Percentiles rank a stretch among this genome's conserved stretches.
phyloP scores from a whole-genome alignment of 805 yeast species.

The Candida manassasensis region DNA sequence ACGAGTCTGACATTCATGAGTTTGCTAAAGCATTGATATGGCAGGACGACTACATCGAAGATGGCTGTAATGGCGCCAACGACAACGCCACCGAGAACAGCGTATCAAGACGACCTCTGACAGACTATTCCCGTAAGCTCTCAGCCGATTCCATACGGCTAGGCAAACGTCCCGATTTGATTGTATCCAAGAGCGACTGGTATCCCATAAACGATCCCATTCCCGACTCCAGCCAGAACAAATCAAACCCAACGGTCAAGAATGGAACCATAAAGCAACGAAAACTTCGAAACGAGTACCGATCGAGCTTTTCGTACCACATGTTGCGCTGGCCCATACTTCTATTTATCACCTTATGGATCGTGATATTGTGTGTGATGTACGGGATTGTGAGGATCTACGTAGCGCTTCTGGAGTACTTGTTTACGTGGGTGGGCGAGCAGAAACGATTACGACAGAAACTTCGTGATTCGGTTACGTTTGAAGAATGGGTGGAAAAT shows the following conservation, averaged over 20 bases:
- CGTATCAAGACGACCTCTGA: background rate
- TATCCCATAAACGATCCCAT: slow-evolving; percentile 12
- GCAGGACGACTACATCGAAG: slow-evolving; percentile 20
- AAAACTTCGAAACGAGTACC: slow-evolving; percentile 31
- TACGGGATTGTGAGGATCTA: slow-evolving; percentile 54
- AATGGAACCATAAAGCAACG: background rate
- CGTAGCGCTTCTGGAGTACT: slow-evolving; percentile 59
- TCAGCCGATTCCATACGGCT: background rate
- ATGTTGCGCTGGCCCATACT: slow-evolving; percentile 66
- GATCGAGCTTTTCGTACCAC: slow-evolving; percentile 28
- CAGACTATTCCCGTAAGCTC: too few species aligned
- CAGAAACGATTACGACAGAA: slow-evolving; percentile 45
- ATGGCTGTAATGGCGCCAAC: slow-evolving; percentile 2
- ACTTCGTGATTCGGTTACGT: slow-evolving; percentile 46
- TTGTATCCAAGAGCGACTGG: slow-evolving; percentile 27
- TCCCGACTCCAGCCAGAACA: background rate
- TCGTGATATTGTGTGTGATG: slow-evolving; percentile 40
- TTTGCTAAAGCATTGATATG: slow-evolving; percentile 38
- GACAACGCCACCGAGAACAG: slow-evolving; percentile 2
- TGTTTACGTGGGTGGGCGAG: slow-evolving; percentile 57
- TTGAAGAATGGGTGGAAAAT: slow-evolving; percentile 57
- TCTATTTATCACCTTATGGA: slow-evolving; percentile 50
- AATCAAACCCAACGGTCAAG: slow-evolving; percentile 5
- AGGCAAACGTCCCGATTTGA: slow-evolving; percentile 13
- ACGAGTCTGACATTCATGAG: slow-evolving; percentile 32